phyloP scores from a whole-genome alignment of 2,329 filamentous ascomycete genomes.

The Arthroderma sp. region DNA sequence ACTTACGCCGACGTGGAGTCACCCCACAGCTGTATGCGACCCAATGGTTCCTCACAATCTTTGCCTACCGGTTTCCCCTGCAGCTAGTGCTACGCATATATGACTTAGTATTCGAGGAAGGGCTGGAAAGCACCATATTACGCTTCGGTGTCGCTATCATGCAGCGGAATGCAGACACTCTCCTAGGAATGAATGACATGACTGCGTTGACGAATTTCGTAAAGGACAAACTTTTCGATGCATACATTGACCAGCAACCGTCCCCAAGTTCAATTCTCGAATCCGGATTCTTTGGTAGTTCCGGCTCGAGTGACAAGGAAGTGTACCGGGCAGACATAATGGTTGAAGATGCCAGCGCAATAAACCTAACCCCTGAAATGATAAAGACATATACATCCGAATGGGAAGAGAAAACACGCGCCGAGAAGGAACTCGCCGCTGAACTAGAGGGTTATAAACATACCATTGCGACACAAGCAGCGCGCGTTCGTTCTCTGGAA shows the following conservation, averaged over 20 bases:
- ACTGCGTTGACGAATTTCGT: conserved; percentile 73
- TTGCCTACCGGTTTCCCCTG: conserved; percentile 91
- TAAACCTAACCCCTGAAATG: conserved; percentile 71
- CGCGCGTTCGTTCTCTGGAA: conserved; percentile 72
- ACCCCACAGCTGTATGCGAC: conserved; percentile 90
- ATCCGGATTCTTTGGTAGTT: conserved; percentile 92
- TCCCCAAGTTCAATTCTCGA: conserved; percentile 88
- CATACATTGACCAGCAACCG: conserved; percentile 88
- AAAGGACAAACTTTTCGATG: conserved; percentile 89
- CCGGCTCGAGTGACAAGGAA: conserved; percentile 80
- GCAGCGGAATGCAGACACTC: conserved; percentile 72
- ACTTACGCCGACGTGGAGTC: conserved; percentile 76
- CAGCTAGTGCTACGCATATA: conserved; percentile 95
- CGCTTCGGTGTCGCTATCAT: conserved; percentile 93
- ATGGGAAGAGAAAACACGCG: conserved; percentile 82
- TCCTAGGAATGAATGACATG: conserved; percentile 86
- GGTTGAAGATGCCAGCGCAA: conserved; percentile 78
- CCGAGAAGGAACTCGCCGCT: conserved; percentile 66
- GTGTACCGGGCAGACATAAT: conserved; percentile 90
- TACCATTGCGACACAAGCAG: conserved; percentile 53
- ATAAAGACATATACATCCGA: conserved; percentile 70
- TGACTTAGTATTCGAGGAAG: conserved; percentile 86
- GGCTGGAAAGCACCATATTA: conserved; percentile 72
- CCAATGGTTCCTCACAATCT: conserved; percentile 98
- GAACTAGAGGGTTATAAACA: conserved; percentile 64